phyloP scores from a whole-genome alignment of 129 eudicot genomes.

The Escallonia herrerae region DNA sequence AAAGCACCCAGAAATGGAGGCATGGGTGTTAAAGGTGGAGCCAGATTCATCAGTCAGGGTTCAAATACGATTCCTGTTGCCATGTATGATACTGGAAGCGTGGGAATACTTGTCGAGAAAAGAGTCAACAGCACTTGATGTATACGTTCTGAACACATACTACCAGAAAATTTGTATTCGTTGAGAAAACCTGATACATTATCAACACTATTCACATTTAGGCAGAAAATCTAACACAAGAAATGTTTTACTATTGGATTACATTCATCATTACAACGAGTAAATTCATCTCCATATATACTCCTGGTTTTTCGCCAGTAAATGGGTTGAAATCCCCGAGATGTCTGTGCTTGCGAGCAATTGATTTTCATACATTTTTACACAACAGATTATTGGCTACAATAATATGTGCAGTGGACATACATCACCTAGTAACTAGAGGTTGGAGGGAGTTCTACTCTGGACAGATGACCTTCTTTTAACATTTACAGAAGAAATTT shows the following conservation, averaged over 20 bases:
- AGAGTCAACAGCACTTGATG: too few relatives aligned
- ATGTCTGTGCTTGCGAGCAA: not conserved
- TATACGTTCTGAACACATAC: not conserved
- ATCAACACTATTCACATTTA: not conserved
- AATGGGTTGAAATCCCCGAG: not conserved
- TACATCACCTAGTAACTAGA: not conserved
- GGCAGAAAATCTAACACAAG: not conserved
- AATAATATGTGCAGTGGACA: not conserved
- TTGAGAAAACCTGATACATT: not conserved
- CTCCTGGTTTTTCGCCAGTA: not conserved
- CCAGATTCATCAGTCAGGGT: too few relatives aligned
- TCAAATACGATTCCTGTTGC: too few relatives aligned
- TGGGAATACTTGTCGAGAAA: too few relatives aligned
- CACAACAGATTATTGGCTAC: not conserved
- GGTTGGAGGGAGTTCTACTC: not conserved
- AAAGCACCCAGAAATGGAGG: too few relatives aligned
- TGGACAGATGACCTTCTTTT: not conserved
- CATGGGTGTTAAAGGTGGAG: too few relatives aligned
- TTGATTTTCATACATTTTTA: conserved; percentile 2
- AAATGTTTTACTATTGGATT: not conserved
- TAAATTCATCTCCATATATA: not conserved
- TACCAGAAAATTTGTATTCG: too few relatives aligned
- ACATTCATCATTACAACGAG: not conserved
- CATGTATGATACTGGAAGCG: too few relatives aligned
- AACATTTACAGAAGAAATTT: not conserved